Evolutionary conservation across 139 green algal species (phyloP).

Genomic region (Prasinococcaceae sp.): DNA sequence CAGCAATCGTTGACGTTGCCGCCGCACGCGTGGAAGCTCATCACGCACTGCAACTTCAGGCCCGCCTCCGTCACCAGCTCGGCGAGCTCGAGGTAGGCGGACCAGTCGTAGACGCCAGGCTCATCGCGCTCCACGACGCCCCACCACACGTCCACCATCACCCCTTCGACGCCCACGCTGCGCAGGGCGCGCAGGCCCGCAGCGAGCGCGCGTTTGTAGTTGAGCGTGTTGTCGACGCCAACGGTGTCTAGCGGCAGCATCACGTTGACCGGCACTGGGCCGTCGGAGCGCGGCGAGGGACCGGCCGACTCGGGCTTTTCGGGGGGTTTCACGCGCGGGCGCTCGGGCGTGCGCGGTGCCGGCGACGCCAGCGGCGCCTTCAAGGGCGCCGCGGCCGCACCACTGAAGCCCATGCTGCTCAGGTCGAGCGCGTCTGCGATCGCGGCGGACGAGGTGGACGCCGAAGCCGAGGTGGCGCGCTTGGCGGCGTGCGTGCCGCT

Average conservation of each 20-base stretch:
- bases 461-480: too few species aligned
- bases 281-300: neutral
- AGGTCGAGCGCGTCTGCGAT: too few species aligned
- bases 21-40: slow-evolving; percentile 42
- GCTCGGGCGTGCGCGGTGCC: too few species aligned
- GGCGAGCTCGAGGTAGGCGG: slow-evolving; percentile 30
- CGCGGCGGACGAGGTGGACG: too few species aligned
- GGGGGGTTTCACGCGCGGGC: neutral
- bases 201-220: slow-evolving; percentile 17
- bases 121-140: slow-evolving; percentile 72
- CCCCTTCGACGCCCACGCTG: slow-evolving; percentile 29
- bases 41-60: slow-evolving; percentile 45
- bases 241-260: slow-evolving; percentile 98
- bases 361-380: too few species aligned
- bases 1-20: slow-evolving; percentile 36
- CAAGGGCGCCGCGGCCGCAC: too few species aligned
- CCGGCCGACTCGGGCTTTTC: too few species aligned
- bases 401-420: too few species aligned
- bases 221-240: slow-evolving; percentile 16
- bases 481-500: too few species aligned
- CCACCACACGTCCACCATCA: slow-evolving; percentile 50
- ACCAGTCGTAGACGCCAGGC: slow-evolving; percentile 30
- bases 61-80: slow-evolving; percentile 56
- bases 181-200: slow-evolving; percentile 25
- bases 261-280: slow-evolving; percentile 73